phyloP scores from a whole-genome alignment of 129 eudicot genomes.

The sunflower (Helianthus annuus) region HanXRQr2.0-SUNRISE NC_035440.2:24179959-24180458 shows the following conservation, averaged over 20 bases:
- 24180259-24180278: constrained; percentile 28
- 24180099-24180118: constrained; percentile 11
- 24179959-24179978: neutral
- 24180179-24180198: constrained; percentile 33
- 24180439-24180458: constrained; percentile 6
- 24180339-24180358: constrained; percentile 21
- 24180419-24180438: neutral
- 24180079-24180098: neutral
- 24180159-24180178: constrained; percentile 31
- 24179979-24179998: neutral
- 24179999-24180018: neutral
- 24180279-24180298: constrained; percentile 27
- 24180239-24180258: constrained; percentile 21
- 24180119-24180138: constrained; percentile 7
- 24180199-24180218: constrained; percentile 35
- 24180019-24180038: neutral
- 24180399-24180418: constrained; percentile 27
- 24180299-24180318: constrained; percentile 30
- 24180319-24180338: constrained; percentile 26
- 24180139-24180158: constrained; percentile 26
- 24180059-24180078: constrained; percentile 16
- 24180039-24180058: neutral
- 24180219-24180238: constrained; percentile 36
- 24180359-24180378: constrained; percentile 21
- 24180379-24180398: constrained; percentile 23